A percentile compares a stretch with the other conserved stretches of the same genome.
These are phyloP conservation scores for Xerophyta viscosa DNA, from an alignment of 106 monocot species.

Conservation along the genomic window DNA sequence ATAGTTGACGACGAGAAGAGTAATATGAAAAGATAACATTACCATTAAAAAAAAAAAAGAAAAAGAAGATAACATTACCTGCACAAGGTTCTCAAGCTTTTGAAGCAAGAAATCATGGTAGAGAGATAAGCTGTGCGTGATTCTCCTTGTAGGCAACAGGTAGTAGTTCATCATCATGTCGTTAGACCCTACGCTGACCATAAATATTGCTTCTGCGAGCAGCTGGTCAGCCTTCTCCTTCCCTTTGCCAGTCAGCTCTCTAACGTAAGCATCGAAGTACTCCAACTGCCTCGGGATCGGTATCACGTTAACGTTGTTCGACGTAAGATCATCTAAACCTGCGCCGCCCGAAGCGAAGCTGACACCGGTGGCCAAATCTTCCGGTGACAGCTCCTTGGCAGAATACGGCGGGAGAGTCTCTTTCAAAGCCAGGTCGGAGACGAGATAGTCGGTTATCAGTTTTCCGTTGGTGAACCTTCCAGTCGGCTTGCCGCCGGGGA, in stretches of 20 bases:
- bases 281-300: constrained; percentile 16
- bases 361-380: constrained; percentile 26
- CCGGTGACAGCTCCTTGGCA: neutral
- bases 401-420: constrained; percentile 24
- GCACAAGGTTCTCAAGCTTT: constrained; percentile 2
- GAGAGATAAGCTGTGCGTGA: neutral
- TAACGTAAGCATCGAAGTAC: constrained; percentile 16
- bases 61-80: neutral
- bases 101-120: constrained; percentile 26
- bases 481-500: constrained; percentile 16
- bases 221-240: neutral
- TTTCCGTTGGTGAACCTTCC: constrained; percentile 42
- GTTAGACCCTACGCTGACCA: constrained; percentile 25
- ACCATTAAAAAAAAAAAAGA: too few relatives aligned
- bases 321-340: constrained; percentile 35
- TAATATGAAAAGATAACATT: too few relatives aligned
- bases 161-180: constrained; percentile 27
- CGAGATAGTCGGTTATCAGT: constrained; percentile 22
- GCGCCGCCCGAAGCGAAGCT: constrained; percentile 53
- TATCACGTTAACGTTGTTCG: constrained; percentile 2
- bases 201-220: constrained; percentile 7
- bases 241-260: neutral
- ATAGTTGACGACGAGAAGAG: too few relatives aligned
- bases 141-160: neutral
- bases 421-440: constrained; percentile 15